Evolutionary conservation across 208 protist species (phyloP).

Genomic region (Leishmania amazonensis): DNA sequence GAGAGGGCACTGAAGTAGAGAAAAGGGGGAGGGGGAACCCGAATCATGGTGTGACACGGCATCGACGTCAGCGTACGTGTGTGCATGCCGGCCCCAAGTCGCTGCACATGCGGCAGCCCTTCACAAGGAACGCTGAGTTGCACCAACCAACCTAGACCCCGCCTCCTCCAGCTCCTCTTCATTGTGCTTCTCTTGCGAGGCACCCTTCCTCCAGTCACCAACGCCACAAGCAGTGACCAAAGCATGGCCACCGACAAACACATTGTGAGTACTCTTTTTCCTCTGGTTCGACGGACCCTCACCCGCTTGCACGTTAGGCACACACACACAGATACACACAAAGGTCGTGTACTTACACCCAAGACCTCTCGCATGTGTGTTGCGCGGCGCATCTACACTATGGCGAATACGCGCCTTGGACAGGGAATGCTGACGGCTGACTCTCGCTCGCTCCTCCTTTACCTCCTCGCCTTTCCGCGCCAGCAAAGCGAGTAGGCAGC

Average conservation of each 20-base stretch:
- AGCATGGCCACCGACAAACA: neutral
- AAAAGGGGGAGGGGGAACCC: neutral
- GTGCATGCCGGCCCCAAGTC: neutral
- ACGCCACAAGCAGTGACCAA: neutral
- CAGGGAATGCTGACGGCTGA: conserved; percentile 1
- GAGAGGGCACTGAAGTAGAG: neutral
- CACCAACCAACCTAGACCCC: neutral
- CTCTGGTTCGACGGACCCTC: neutral
- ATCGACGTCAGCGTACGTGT: neutral
- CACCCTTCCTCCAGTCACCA: neutral
- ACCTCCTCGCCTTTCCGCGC: neutral
- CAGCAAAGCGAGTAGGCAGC: neutral
- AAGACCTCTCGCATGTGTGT: neutral
- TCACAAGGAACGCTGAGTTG: neutral
- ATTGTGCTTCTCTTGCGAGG: conserved; percentile 1
- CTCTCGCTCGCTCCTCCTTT: neutral
- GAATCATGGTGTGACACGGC: neutral
- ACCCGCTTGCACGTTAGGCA: neutral
- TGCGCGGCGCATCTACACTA: neutral
- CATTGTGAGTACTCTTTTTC: neutral
- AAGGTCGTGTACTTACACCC: neutral
- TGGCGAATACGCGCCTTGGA: neutral
- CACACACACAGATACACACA: neutral
- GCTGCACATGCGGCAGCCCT: neutral
- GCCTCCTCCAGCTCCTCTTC: neutral